Conservation (phyloP, 2,329 filamentous ascomycete species). For the Ampelomyces quisqualis region DNA sequence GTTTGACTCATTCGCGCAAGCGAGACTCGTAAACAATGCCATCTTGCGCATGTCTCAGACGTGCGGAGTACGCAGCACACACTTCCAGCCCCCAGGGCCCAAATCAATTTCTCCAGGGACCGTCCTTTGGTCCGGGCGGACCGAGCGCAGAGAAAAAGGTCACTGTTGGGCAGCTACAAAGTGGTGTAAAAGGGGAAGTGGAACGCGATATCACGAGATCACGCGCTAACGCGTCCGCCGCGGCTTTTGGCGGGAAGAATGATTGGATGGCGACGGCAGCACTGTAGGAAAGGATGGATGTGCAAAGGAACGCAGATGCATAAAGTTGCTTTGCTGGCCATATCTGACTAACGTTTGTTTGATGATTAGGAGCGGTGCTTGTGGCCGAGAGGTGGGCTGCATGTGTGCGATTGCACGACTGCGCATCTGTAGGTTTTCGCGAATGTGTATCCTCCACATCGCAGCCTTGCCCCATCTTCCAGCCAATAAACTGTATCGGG, state of each 20-base stretch:
- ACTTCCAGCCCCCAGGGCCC: too few relatives aligned
- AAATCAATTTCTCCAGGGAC: too few relatives aligned
- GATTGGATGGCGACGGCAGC: constrained; percentile 7
- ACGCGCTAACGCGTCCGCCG: constrained; percentile 29
- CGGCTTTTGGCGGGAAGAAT: constrained; percentile 10
- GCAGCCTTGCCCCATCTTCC: constrained; percentile 7
- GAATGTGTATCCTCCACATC: background rate
- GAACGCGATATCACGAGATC: constrained; percentile 41
- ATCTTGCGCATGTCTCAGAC: too few relatives aligned
- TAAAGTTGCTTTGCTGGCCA: too few relatives aligned
- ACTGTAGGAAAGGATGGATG: background rate
- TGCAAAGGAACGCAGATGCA: background rate
- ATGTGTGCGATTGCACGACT: background rate
- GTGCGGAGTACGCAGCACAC: too few relatives aligned
- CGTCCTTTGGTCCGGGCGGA: too few relatives aligned
- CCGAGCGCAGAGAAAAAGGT: background rate
- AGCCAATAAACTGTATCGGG: too few relatives aligned
- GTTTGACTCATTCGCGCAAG: too few relatives aligned
- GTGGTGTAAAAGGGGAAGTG: constrained; percentile 3
- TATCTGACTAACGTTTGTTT: too few relatives aligned
- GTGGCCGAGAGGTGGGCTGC: background rate
- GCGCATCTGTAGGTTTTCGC: constrained; percentile 1
- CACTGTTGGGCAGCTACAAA: background rate
- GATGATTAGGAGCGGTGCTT: background rate
- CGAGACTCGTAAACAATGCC: too few relatives aligned